Evolutionary conservation across 2,329 filamentous ascomycete species (phyloP), one percentile per base, ranked within the genome.

Genomic region (Exophiala mesophila): DNA sequence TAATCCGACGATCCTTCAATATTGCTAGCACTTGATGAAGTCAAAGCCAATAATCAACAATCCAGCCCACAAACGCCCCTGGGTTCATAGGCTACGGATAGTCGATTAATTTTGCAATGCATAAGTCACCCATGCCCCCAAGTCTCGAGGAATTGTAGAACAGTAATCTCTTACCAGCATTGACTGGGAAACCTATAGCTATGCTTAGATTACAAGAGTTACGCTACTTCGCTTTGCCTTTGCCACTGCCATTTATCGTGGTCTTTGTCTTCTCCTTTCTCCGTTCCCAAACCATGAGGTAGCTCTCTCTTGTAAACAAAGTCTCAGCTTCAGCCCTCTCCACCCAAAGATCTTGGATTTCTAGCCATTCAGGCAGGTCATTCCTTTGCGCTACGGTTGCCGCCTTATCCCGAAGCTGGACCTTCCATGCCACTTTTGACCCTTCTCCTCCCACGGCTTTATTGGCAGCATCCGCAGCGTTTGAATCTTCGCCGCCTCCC

Each of bases 201-300:
- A n/a, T n/a, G n/a, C n/a, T n/a, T n/a, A n/a, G n/a, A n/a, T n/a
- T n/a, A n/a, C n/a, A n/a, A n/a, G n/a, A n/a, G n/a, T n/a, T n/a
- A n/a, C n/a, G n/a, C n/a, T n/a, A n/a, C n/a, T 63, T 67, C 6
- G 59, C 61, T 55, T 68, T 71, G 39, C 61, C 61, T 44, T 65
- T 67, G 16, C 50, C 48, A 33, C 49, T 55, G 2, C 60, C 59
- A 21, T 61, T 59, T n/a, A n/a, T n/a, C 4, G 55, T 46, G 30
- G 37, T 46, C 53, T 63, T 68, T 10, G 67, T 61, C 40, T 47
- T 52, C 48, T 70, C 72, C 59, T 77, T 82, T 65, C 88, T 78
- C 63, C 85, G 75, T 71, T 97, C 92, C 92, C 92, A 97, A 32
- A 98, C 80, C 77, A 97, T 94, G 45, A 97, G 67, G 71, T 97